These are phyloP conservation scores for Saturnispora dispora DNA, from an alignment of 805 yeast species.

Conservation along the genomic window DNA sequence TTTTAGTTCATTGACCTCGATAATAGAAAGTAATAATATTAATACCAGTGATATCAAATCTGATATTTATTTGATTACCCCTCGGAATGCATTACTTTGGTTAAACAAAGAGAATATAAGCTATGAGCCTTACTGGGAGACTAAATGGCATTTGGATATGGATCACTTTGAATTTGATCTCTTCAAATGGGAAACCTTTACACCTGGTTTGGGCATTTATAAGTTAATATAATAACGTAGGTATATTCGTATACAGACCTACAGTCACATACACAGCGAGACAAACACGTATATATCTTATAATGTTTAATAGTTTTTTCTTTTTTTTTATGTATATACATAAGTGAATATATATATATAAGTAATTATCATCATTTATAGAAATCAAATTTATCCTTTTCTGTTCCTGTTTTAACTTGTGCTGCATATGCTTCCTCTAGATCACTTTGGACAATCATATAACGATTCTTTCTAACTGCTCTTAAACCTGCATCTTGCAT, in stretches of 20 bases:
- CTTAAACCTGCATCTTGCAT: slow-evolving; percentile 99
- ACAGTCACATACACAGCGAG: background rate
- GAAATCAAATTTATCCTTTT: slow-evolving; percentile 95
- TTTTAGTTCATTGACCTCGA: slow-evolving; percentile 16
- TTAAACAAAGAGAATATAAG: background rate
- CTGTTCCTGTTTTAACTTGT: slow-evolving; percentile 92
- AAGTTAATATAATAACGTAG: slow-evolving; percentile 12
- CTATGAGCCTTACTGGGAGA: slow-evolving; percentile 25
- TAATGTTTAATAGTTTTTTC: no score
- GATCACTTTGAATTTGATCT: slow-evolving; percentile 60
- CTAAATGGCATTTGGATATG: slow-evolving; percentile 50
- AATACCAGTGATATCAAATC: background rate
- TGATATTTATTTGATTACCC: slow-evolving; percentile 21
- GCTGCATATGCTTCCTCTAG: slow-evolving; percentile 95
- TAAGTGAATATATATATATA: background rate
- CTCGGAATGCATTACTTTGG: slow-evolving; percentile 21
- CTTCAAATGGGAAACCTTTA: slow-evolving; percentile 32
- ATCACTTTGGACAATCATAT: slow-evolving; percentile 91
- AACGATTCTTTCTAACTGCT: slow-evolving; percentile 96
- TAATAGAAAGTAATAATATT: slow-evolving; percentile 1
- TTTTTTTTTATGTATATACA: background rate
- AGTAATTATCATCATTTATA: slow-evolving; percentile 49
- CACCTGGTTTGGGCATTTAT: slow-evolving; percentile 60
- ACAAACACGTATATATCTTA: background rate
- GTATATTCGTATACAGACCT: no score